These are phyloP conservation scores for Coemansia sp. DNA, from an alignment of 192 early-diverging fungal species.

Conservation along the genomic window DNA sequence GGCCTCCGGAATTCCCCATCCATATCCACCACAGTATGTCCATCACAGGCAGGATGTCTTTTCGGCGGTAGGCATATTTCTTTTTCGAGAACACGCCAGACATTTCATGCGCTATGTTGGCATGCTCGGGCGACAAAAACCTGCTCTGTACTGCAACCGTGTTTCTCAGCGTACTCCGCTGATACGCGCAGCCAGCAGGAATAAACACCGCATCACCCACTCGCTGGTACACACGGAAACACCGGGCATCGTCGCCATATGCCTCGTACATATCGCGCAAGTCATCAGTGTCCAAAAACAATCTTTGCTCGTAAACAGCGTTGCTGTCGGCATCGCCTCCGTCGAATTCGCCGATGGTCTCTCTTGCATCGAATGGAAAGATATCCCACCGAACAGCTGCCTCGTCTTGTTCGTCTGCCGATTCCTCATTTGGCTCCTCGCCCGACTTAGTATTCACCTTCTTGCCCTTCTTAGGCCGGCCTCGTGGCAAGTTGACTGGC, in stretches of 20 bases:
- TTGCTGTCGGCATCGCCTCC: not conserved
- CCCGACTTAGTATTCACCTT: not conserved
- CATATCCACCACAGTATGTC: slow-evolving; percentile 49
- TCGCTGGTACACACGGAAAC: slow-evolving; percentile 63
- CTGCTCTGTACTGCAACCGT: slow-evolving; percentile 65
- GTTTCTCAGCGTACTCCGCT: slow-evolving; percentile 61
- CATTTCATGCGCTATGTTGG: slow-evolving; percentile 13
- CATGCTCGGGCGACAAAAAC: slow-evolving; percentile 62
- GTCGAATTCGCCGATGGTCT: slow-evolving; percentile 45
- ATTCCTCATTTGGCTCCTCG: not conserved
- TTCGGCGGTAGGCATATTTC: slow-evolving; percentile 10
- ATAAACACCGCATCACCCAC: slow-evolving; percentile 73
- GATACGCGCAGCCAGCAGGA: slow-evolving; percentile 72
- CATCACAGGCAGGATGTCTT: slow-evolving; percentile 40
- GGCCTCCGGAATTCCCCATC: slow-evolving; percentile 20
- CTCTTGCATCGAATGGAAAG: slow-evolving; percentile 45
- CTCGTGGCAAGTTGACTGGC: not conserved
- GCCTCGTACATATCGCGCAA: slow-evolving; percentile 35
- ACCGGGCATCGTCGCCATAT: slow-evolving; percentile 37
- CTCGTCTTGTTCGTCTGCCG: not conserved
- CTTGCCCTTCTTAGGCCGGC: not conserved
- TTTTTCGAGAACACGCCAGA: slow-evolving; percentile 11
- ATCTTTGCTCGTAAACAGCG: slow-evolving; percentile 2
- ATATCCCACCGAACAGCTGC: slow-evolving; percentile 65
- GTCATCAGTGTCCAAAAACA: slow-evolving; percentile 10